A percentile compares a stretch with the other conserved stretches of the same genome.
Conservation (phyloP, 495 filamentous ascomycete genomes). For the Podospora pseudopauciseta region DNA sequence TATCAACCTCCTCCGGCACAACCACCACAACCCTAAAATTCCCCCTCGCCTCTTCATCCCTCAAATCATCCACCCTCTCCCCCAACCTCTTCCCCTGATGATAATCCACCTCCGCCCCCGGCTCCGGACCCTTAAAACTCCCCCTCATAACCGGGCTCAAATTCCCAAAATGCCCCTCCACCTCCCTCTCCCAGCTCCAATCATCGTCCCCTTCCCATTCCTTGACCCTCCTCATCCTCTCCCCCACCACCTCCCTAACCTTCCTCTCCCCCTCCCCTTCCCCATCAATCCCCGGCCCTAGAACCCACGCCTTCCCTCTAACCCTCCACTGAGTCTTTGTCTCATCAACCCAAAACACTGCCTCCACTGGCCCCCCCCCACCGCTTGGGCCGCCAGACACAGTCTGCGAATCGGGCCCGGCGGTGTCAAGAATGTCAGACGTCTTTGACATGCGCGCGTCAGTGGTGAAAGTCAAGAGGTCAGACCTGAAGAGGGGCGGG, state of each 20-base stretch:
- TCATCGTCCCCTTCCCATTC: constrained; percentile 23
- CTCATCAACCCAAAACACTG: constrained; percentile 75
- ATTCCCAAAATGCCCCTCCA: constrained; percentile 86
- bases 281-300: constrained; percentile 55
- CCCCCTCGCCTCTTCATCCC: constrained; percentile 62
- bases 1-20: constrained; percentile 74
- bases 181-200: constrained; percentile 60
- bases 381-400: constrained; percentile 32
- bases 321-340: constrained; percentile 79
- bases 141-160: constrained; percentile 72
- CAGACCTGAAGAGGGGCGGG: constrained; percentile 63
- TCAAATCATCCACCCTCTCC: constrained; percentile 62
- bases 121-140: constrained; percentile 72
- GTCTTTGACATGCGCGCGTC: constrained; percentile 85
- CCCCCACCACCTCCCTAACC: constrained; percentile 45
- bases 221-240: constrained; percentile 40
- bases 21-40: constrained; percentile 89
- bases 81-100: constrained; percentile 51
- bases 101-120: constrained; percentile 56
- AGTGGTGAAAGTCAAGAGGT: constrained; percentile 78
- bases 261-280: constrained; percentile 41
- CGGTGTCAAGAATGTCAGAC: constrained; percentile 56
- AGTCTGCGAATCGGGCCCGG: constrained; percentile 28
- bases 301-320: constrained; percentile 66
- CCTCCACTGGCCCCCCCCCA: constrained; percentile 70